Conservation (phyloP, 805 yeast species). For the Teunomyces atbi region DNA sequence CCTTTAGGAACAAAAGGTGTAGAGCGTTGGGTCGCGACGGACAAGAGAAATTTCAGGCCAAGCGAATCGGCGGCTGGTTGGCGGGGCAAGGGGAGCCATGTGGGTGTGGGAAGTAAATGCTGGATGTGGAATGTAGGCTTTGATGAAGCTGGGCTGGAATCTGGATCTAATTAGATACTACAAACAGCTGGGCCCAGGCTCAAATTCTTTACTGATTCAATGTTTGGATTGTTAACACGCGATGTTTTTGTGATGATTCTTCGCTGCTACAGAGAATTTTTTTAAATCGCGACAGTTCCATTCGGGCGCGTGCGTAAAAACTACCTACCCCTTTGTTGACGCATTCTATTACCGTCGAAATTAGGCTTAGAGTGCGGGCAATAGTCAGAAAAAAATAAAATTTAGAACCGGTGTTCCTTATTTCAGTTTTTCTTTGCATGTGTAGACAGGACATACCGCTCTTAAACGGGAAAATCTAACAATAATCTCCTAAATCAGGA, state of each 20-base stretch:
- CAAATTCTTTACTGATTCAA: no score
- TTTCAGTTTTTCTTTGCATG: not conserved
- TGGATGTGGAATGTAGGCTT: no score
- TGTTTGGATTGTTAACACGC: no score
- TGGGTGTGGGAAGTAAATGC: no score
- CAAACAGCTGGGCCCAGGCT: no score
- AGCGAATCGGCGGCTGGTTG: not conserved
- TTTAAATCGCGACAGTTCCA: not conserved
- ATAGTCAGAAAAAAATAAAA: not conserved
- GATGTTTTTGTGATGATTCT: not conserved
- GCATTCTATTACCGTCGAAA: no score
- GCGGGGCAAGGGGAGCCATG: no score
- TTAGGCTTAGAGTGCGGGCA: not conserved
- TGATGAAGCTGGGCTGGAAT: no score
- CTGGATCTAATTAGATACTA: no score
- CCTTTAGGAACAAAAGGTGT: not conserved
- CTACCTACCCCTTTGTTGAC: not conserved
- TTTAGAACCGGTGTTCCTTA: not conserved
- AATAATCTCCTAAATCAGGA: constrained; percentile 43
- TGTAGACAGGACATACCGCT: not conserved
- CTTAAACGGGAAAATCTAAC: not conserved
- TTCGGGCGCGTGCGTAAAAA: not conserved
- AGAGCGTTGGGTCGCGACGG: not conserved
- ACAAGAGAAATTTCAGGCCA: not conserved
- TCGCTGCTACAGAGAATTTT: not conserved